Evolutionary conservation across 805 yeast genomes (phyloP).

Genomic region (Saturnispora sekii): DNA sequence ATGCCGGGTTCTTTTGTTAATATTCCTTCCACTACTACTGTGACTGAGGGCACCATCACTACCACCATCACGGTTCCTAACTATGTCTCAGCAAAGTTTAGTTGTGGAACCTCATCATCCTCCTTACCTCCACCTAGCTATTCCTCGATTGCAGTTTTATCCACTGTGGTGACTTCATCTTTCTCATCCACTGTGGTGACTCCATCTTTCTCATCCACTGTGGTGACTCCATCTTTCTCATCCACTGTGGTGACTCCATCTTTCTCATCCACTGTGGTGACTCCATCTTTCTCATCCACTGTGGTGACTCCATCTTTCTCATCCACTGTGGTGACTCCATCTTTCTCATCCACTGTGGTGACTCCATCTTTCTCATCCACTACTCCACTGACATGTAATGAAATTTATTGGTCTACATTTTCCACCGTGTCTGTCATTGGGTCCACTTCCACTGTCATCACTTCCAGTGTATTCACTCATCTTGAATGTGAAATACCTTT

Average conservation of each 20-base stretch:
- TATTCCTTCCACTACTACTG: slow-evolving; percentile 1
- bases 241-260: neutral
- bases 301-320: neutral
- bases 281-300: too few relatives aligned
- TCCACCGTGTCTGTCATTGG: neutral
- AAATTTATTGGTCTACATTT: slow-evolving; percentile 1
- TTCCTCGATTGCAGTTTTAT: too few relatives aligned
- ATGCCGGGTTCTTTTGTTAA: slow-evolving; percentile 10
- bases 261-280: slow-evolving; percentile 4
- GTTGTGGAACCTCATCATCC: neutral
- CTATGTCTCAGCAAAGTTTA: slow-evolving; percentile 5
- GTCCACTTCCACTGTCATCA: neutral
- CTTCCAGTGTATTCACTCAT: slow-evolving; percentile 3
- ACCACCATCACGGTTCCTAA: slow-evolving; percentile 5
- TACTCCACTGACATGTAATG: neutral
- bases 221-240: too few relatives aligned
- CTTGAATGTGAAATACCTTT: neutral
- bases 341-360: neutral
- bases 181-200: too few relatives aligned
- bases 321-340: neutral
- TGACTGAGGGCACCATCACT: neutral
- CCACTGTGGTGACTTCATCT: too few relatives aligned
- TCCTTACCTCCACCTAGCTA: too few relatives aligned
- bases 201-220: slow-evolving; percentile 3
- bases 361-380: slow-evolving; percentile 3